A percentile compares a stretch with the other conserved stretches of the same genome.
These are phyloP conservation scores for Penicillium frequentans DNA, from an alignment of 2,329 filamentous ascomycete genomes.

Conservation along the genomic window DNA sequence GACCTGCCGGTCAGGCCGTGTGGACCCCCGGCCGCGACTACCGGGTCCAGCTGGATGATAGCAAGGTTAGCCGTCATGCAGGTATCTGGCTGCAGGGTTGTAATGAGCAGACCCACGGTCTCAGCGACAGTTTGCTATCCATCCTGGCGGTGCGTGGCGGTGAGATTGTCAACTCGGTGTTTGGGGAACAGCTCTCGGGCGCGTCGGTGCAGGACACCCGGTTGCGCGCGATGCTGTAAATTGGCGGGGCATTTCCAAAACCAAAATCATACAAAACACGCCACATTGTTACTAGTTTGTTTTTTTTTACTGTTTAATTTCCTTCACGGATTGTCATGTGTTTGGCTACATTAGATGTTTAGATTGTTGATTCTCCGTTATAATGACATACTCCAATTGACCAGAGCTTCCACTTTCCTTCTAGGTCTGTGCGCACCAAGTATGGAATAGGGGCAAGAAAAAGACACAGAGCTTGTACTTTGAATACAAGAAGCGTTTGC, in stretches of 20 bases:
- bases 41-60: constrained; percentile 67
- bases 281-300: background rate
- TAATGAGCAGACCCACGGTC: constrained; percentile 85
- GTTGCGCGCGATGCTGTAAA: constrained; percentile 34
- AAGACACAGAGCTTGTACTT: too few species aligned
- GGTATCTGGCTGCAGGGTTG: constrained; percentile 93
- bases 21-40: constrained; percentile 78
- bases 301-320: background rate
- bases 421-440: too few species aligned
- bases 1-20: constrained; percentile 58
- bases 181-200: constrained; percentile 48
- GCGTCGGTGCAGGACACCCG: constrained; percentile 33
- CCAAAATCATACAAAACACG: background rate
- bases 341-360: background rate
- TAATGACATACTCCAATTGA: constrained; percentile 1
- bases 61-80: constrained; percentile 67
- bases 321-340: background rate
- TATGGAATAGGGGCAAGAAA: too few species aligned
- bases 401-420: too few species aligned
- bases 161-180: constrained; percentile 76
- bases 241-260: background rate
- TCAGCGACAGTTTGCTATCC: constrained; percentile 80
- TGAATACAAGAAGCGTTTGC: too few species aligned
- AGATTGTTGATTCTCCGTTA: constrained; percentile 9
- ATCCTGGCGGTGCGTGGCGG: constrained; percentile 74